These are phyloP conservation scores for Triglochin maritima DNA, from an alignment of 106 monocot genomes.

Conservation along the genomic window DNA sequence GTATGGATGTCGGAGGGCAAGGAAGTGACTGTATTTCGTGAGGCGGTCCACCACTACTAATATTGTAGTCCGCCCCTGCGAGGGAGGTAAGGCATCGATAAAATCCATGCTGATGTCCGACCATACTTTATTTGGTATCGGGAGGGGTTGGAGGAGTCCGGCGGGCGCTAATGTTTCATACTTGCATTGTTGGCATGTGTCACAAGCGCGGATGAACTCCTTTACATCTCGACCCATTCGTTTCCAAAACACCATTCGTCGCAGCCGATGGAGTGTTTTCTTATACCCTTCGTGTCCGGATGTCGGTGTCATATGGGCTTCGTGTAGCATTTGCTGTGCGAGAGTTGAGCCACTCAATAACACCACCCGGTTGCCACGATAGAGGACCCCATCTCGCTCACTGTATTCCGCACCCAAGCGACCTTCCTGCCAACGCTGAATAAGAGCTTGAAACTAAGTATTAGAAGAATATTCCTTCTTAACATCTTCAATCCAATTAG, in stretches of 20 bases:
- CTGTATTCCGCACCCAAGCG: not conserved
- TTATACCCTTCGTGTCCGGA: not conserved
- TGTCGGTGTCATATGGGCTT: not conserved
- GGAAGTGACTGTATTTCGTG: conserved; percentile 11
- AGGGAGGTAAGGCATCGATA: not conserved
- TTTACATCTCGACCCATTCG: not conserved
- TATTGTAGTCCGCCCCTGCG: not conserved
- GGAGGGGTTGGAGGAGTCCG: conserved; percentile 12
- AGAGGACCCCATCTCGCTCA: not conserved
- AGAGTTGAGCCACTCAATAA: not conserved
- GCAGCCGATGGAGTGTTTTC: not conserved
- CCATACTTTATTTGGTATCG: conserved; percentile 6
- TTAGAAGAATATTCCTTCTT: too few species aligned
- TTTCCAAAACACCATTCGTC: not conserved
- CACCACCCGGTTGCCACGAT: not conserved
- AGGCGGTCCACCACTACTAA: conserved; percentile 5
- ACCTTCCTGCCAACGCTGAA: too few species aligned
- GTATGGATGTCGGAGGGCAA: conserved; percentile 2
- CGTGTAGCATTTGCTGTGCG: not conserved
- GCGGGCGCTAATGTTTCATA: not conserved
- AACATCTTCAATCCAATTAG: not conserved
- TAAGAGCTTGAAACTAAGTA: too few species aligned
- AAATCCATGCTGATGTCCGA: conserved; percentile 13
- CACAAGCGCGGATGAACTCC: not conserved
- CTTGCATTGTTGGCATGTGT: conserved; percentile 2